Evolutionary conservation across 73 alveolate genomes (phyloP).

Genomic region (Tetrahymena thermophila): DNA sequence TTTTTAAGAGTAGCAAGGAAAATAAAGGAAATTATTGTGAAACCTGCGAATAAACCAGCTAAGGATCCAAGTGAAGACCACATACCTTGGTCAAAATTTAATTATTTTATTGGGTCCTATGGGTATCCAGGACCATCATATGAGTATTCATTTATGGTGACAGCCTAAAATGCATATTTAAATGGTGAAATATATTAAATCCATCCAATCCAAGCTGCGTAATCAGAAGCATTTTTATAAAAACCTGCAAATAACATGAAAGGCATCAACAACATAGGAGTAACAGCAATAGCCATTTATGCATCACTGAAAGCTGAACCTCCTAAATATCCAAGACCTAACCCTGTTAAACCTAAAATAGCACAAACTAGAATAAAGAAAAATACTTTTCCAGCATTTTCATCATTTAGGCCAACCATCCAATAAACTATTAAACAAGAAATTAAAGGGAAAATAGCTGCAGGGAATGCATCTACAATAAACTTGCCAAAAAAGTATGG

Average conservation of each 20-base stretch:
- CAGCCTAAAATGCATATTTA: slow-evolving; percentile 52
- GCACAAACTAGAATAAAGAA: not conserved
- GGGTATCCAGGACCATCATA: not conserved
- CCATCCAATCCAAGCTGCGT: slow-evolving; percentile 60
- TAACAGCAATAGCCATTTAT: slow-evolving; percentile 40
- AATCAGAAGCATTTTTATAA: slow-evolving; percentile 41
- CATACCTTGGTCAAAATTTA: not conserved
- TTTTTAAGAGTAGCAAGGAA: not conserved
- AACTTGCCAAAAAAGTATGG: slow-evolving; percentile 49
- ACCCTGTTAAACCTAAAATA: slow-evolving; percentile 16
- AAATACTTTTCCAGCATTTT: not conserved
- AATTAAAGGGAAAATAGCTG: not conserved
- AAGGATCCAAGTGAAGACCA: not conserved
- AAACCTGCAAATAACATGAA: slow-evolving; percentile 63
- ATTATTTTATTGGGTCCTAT: not conserved
- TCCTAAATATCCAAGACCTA: slow-evolving; percentile 44
- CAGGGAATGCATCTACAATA: slow-evolving; percentile 47
- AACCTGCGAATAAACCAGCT: not conserved
- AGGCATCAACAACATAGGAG: slow-evolving; percentile 56
- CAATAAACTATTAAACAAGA: slow-evolving; percentile 13
- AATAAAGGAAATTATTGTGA: not conserved
- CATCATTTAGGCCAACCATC: slow-evolving; percentile 24
- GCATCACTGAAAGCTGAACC: slow-evolving; percentile 44
- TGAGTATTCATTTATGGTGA: slow-evolving; percentile 44
- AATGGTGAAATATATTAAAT: slow-evolving; percentile 63